Percentiles rank a stretch among this genome's conserved stretches.
phyloP scores from a whole-genome alignment of 2,329 filamentous ascomycete species.

The Colletotrichum karsti region DNA sequence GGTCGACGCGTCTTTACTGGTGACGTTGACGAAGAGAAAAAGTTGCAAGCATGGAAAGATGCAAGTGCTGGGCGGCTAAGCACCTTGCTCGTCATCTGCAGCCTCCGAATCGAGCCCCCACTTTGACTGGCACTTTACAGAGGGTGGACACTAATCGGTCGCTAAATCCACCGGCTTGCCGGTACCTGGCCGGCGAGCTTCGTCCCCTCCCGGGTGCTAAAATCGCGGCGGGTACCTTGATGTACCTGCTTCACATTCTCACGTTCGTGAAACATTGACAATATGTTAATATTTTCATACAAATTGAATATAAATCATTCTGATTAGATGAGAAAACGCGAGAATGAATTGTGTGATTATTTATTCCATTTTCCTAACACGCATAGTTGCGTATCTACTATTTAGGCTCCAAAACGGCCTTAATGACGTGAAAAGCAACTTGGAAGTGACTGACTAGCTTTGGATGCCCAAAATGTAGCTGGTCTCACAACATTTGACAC shows the following conservation, averaged over 20 bases:
- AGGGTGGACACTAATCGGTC: neutral
- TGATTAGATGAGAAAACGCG: no score
- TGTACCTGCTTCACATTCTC: neutral
- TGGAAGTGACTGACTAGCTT: neutral
- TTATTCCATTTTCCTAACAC: neutral
- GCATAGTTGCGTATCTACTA: neutral
- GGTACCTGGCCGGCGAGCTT: neutral
- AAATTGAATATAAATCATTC: no score
- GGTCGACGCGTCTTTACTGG: neutral
- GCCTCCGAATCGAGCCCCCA: conserved; percentile 16
- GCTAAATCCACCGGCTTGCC: neutral
- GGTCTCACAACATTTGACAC: no score
- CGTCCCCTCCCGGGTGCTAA: neutral
- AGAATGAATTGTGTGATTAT: no score
- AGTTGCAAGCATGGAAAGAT: neutral
- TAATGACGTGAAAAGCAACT: neutral
- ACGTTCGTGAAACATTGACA: no score
- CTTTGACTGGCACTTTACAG: conserved; percentile 7
- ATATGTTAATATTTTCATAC: no score
- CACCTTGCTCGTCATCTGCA: conserved; percentile 23
- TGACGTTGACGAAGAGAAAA: conserved; percentile 6
- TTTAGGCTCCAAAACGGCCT: neutral
- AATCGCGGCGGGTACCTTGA: neutral
- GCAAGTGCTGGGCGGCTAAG: neutral
- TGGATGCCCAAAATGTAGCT: no score